These are phyloP conservation scores for Xylariaceae sp. DNA, from an alignment of 2,329 filamentous ascomycete species.

Conservation along the genomic window DNA sequence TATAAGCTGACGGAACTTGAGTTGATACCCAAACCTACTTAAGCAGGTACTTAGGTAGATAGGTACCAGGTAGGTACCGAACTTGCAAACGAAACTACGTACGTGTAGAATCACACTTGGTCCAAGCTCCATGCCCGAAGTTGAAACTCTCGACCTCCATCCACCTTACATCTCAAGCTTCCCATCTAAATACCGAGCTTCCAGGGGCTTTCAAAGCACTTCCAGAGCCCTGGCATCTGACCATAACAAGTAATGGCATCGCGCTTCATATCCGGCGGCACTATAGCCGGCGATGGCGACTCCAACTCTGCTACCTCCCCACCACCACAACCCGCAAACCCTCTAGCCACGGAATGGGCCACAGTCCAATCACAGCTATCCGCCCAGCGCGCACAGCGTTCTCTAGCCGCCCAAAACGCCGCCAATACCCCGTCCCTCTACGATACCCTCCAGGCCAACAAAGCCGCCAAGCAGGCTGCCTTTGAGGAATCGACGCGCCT, in stretches of 20 bases:
- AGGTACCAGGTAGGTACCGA: too few species aligned
- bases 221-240: too few species aligned
- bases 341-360: conserved; percentile 51
- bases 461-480: conserved; percentile 78
- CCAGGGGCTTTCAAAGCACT: too few species aligned
- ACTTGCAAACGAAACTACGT: too few species aligned
- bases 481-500: conserved; percentile 71
- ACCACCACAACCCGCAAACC: neutral
- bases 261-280: conserved; percentile 53
- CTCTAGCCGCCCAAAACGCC: conserved; percentile 42
- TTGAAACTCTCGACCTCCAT: too few species aligned
- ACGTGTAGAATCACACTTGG: too few species aligned
- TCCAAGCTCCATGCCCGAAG: too few species aligned
- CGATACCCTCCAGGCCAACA: conserved; percentile 76
- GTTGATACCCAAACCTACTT: too few species aligned
- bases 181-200: too few species aligned
- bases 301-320: neutral
- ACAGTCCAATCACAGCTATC: conserved; percentile 62
- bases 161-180: too few species aligned
- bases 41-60: too few species aligned
- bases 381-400: conserved; percentile 50
- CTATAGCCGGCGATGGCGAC: conserved; percentile 36
- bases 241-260: conserved; percentile 38
- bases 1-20: too few species aligned
- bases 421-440: conserved; percentile 59